phyloP scores from a whole-genome alignment of 2,329 filamentous ascomycete genomes.

The Aspergillus unguis region DNA sequence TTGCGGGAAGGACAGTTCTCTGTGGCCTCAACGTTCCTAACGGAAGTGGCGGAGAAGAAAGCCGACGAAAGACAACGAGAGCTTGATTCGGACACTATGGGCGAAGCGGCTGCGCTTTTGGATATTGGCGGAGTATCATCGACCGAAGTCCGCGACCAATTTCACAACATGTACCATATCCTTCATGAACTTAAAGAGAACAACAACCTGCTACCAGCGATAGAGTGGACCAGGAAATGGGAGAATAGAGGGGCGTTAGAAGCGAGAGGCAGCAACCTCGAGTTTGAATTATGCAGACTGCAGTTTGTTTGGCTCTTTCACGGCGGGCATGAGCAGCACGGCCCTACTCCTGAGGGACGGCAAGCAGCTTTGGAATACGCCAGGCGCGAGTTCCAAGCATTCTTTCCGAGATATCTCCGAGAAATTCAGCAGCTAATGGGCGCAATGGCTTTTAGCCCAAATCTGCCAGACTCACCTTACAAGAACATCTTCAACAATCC shows the following conservation, averaged over 20 bases:
- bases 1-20: slow-evolving; percentile 90
- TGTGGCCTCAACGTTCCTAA: slow-evolving; percentile 80
- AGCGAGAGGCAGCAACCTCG: slow-evolving; percentile 80
- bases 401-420: slow-evolving; percentile 68
- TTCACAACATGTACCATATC: slow-evolving; percentile 87
- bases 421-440: slow-evolving; percentile 80
- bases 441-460: slow-evolving; percentile 74
- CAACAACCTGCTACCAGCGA: slow-evolving; percentile 75
- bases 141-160: slow-evolving; percentile 70
- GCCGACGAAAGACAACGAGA: slow-evolving; percentile 32
- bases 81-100: slow-evolving; percentile 29
- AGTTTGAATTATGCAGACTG: slow-evolving; percentile 88
- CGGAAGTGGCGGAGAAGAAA: slow-evolving; percentile 59
- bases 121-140: slow-evolving; percentile 60
- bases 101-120: slow-evolving; percentile 43
- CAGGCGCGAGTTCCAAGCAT: slow-evolving; percentile 67
- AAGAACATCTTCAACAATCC: slow-evolving; percentile 70
- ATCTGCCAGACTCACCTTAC: slow-evolving; percentile 76
- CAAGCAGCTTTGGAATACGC: slow-evolving; percentile 71
- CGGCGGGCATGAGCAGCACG: slow-evolving; percentile 57
- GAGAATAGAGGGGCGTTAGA: slow-evolving; percentile 69
- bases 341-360: slow-evolving; percentile 29
- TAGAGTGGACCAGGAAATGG: slow-evolving; percentile 68
- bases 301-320: slow-evolving; percentile 89
- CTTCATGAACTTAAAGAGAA: slow-evolving; percentile 69